phyloP scores from a whole-genome alignment of 352 stramenopile species.

The Globisporangium barbulae region DNA sequence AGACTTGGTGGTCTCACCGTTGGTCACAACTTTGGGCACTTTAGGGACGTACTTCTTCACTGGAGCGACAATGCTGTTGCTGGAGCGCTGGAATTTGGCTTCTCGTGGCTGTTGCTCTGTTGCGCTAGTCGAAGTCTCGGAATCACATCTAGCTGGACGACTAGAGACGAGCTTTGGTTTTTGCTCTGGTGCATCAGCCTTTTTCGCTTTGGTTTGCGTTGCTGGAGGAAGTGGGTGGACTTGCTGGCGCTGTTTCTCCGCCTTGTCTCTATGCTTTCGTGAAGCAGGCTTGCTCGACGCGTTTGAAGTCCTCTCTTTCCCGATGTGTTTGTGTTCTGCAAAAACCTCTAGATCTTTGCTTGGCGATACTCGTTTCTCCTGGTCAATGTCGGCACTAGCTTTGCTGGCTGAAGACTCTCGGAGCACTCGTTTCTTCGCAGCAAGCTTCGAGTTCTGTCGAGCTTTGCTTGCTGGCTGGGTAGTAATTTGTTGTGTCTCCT shows the following conservation, averaged over 20 bases:
- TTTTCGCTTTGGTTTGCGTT: background rate
- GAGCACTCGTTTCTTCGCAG: background rate
- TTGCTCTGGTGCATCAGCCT: background rate
- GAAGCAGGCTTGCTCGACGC: background rate
- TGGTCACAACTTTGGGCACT: background rate
- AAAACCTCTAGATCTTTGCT: background rate
- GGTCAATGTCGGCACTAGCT: background rate
- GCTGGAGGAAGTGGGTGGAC: background rate
- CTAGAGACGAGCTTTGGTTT: background rate
- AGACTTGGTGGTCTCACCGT: background rate
- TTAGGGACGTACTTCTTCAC: constrained; percentile 9
- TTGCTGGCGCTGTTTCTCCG: background rate
- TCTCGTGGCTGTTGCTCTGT: background rate
- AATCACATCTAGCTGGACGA: background rate
- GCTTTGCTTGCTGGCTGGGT: background rate
- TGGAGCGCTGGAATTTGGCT: background rate
- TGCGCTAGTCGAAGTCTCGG: background rate
- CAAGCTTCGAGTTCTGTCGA: background rate
- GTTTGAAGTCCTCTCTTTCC: background rate
- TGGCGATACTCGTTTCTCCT: background rate
- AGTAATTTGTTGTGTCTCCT: background rate
- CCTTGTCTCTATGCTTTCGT: background rate
- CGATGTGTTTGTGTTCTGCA: background rate
- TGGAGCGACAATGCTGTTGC: background rate
- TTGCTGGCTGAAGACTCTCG: background rate